phyloP scores from a whole-genome alignment of 805 yeast genomes.

The Candida schatavii region DNA sequence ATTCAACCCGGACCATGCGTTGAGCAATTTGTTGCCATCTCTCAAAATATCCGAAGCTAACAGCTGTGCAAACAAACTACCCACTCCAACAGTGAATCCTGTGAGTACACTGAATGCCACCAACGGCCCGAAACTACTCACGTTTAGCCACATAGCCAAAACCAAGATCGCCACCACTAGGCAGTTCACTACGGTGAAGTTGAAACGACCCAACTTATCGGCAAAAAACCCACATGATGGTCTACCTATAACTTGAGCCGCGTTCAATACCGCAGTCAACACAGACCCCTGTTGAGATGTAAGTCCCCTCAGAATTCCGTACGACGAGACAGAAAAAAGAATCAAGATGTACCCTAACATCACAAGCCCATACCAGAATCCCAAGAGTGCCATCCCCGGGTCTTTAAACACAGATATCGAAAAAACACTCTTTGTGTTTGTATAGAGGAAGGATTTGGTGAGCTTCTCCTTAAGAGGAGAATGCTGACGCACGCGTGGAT shows the following conservation, averaged over 20 bases:
- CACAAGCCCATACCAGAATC: conserved; percentile 36
- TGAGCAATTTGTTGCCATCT: conserved; percentile 23
- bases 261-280: conserved; percentile 37
- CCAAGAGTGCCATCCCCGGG: conserved; percentile 20
- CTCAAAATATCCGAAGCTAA: conserved; percentile 23
- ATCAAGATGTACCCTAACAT: conserved; percentile 36
- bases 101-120: conserved; percentile 27
- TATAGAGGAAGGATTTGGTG: conserved; percentile 15
- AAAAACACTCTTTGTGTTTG: conserved; percentile 33
- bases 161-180: conserved; percentile 22
- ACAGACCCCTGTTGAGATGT: conserved; percentile 27
- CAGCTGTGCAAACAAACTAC: conserved; percentile 23
- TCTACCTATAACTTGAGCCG: conserved; percentile 49
- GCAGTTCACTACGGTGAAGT: conserved; percentile 24
- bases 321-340: conserved; percentile 37
- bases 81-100: conserved; percentile 32
- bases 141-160: conserved; percentile 40
- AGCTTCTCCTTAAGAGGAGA: conserved; percentile 21
- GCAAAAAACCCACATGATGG: conserved; percentile 46
- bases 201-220: conserved; percentile 47
- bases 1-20: conserved; percentile 41
- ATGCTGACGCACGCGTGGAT: conserved; percentile 40
- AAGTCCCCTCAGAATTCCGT: conserved; percentile 45
- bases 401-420: conserved; percentile 25
- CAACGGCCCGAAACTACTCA: conserved; percentile 27